Evolutionary conservation across 139 green algal genomes (phyloP).

Genomic region (Ettlia oleoabundans): DNA sequence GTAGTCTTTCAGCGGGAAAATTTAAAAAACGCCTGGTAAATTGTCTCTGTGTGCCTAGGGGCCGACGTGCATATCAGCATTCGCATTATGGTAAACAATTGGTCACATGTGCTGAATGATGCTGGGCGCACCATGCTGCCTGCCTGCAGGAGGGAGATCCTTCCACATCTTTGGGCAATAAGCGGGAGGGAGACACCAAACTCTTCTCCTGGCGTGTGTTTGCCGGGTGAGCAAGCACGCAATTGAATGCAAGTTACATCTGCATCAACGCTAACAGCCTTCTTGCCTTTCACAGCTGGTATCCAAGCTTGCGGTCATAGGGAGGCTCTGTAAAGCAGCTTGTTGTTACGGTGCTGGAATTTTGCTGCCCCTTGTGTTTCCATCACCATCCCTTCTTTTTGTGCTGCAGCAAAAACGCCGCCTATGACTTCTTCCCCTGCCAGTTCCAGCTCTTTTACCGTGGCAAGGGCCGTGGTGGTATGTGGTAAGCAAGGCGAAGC

Average conservation of each 20-base stretch:
- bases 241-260: neutral
- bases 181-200: neutral
- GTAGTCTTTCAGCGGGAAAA: no score
- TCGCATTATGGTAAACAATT: no score
- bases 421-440: slow-evolving; percentile 93
- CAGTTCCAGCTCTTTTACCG: slow-evolving; percentile 88
- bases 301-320: no score
- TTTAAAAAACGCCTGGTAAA: no score
- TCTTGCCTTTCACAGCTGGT: no score
- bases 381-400: no score
- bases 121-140: neutral
- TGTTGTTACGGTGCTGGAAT: no score
- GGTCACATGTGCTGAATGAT: neutral
- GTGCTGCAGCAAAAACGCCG: slow-evolving; percentile 66
- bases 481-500: no score
- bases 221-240: slow-evolving; percentile 37
- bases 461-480: slow-evolving; percentile 70
- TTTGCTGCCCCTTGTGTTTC: no score
- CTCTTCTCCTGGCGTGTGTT: slow-evolving; percentile 72
- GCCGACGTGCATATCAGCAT: neutral
- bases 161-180: neutral
- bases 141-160: neutral
- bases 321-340: no score
- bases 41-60: neutral
- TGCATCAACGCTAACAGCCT: no score